Conservation (phyloP, 148 eudicot genomes). For the Chenopodium quinoa region DNA sequence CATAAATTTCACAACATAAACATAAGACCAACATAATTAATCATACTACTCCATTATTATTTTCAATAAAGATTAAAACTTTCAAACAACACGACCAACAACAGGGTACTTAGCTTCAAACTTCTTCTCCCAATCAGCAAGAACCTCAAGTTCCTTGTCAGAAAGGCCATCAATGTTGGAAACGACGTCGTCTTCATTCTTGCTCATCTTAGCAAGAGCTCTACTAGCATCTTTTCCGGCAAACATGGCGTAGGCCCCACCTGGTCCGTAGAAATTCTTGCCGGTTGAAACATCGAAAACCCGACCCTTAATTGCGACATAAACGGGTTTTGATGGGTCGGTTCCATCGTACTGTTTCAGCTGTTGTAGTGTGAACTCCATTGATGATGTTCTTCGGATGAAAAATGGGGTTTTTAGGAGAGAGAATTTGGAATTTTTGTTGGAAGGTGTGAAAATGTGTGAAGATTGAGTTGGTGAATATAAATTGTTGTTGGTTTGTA, state of each 20-base stretch:
- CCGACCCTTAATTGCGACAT: constrained; percentile 67
- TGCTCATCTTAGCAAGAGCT: constrained; percentile 94
- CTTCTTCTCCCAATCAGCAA: constrained; percentile 85
- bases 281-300: constrained; percentile 79
- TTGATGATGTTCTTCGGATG: not conserved
- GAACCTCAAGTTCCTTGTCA: constrained; percentile 73
- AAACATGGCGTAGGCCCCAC: constrained; percentile 79
- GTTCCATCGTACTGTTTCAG: constrained; percentile 63
- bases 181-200: constrained; percentile 59
- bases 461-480: not conserved
- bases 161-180: constrained; percentile 60
- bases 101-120: constrained; percentile 93
- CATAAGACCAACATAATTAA: not conserved
- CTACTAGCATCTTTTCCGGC: constrained; percentile 97
- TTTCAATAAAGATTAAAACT: not conserved
- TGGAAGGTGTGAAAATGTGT: not conserved
- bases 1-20: not conserved
- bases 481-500: not conserved
- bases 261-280: constrained; percentile 79
- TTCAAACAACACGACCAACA: constrained; percentile 59
- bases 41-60: too few species aligned
- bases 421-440: not conserved
- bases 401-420: not conserved
- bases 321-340: constrained; percentile 72
- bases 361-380: constrained; percentile 59